A percentile compares a stretch with the other conserved stretches of the same genome.
phyloP scores from a whole-genome alignment of 2,329 filamentous ascomycete species.

The Cordyceps javanica region DNA sequence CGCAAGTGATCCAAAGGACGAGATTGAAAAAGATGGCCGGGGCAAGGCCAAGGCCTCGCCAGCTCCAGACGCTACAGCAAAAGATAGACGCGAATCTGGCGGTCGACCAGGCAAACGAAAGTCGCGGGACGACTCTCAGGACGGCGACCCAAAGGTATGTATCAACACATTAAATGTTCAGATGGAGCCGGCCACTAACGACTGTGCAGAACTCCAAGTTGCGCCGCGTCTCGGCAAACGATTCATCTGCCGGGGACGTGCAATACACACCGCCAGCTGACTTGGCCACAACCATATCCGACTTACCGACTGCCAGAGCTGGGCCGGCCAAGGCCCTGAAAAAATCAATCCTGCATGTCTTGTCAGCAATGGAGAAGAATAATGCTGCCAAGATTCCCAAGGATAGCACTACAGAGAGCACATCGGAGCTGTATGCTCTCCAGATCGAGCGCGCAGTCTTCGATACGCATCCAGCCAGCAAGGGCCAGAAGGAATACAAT shows the following conservation, averaged over 20 bases:
- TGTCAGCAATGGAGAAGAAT: conserved; percentile 61
- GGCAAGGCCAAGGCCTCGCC: conserved; percentile 23
- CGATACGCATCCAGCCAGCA: conserved; percentile 44
- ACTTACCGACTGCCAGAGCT: conserved; percentile 58
- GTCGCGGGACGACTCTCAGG: conserved; percentile 49
- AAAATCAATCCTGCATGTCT: conserved; percentile 60
- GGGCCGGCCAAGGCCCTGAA: conserved; percentile 64
- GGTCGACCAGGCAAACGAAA: conserved; percentile 46
- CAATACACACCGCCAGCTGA: conserved; percentile 47
- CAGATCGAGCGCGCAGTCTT: conserved; percentile 70
- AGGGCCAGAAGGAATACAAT: conserved; percentile 44
- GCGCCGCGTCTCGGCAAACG: conserved; percentile 50
- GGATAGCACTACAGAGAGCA: conserved; percentile 55
- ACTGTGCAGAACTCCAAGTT: conserved; percentile 33
- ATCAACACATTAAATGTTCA: background rate
- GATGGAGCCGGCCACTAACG: background rate
- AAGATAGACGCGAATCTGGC: conserved; percentile 35
- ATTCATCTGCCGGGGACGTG: conserved; percentile 29
- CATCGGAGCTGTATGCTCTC: conserved; percentile 66
- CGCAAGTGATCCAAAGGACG: conserved; percentile 58
- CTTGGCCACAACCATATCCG: conserved; percentile 43
- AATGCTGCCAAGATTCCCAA: conserved; percentile 57
- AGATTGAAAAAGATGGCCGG: conserved; percentile 41
- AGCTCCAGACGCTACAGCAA: conserved; percentile 32
- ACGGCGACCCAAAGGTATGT: conserved; percentile 44